Conservation (phyloP, 1,284 basidiomycete species). For the Erythrobasidium hasegawianum region DNA sequence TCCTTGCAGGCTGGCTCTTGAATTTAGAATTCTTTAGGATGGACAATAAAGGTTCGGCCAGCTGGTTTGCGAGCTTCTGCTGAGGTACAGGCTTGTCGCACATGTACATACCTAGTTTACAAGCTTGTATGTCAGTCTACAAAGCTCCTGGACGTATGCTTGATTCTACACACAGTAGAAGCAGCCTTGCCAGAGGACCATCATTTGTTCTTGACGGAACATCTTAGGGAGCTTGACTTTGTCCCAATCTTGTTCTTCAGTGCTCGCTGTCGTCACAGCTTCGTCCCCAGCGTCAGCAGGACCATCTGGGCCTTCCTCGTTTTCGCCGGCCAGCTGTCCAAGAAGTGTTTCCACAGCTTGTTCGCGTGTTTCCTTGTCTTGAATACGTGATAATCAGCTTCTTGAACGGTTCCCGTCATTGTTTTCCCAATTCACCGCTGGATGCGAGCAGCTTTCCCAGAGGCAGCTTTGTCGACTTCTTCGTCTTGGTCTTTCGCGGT, state of each 20-base stretch:
- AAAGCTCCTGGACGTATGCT: no score
- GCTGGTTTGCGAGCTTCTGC: slow-evolving; percentile 79
- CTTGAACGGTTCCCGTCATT: no score
- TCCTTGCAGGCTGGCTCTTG: slow-evolving; percentile 39
- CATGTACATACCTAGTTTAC: slow-evolving; percentile 30
- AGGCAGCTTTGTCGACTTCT: slow-evolving; percentile 24
- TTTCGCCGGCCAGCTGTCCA: slow-evolving; percentile 15
- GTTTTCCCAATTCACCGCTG: slow-evolving; percentile 23
- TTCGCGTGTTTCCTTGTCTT: slow-evolving; percentile 26
- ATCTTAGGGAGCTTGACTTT: slow-evolving; percentile 30
- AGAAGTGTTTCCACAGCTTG: slow-evolving; percentile 27
- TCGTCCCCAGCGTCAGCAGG: slow-evolving; percentile 4
- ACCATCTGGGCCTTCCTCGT: not conserved
- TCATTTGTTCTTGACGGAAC: slow-evolving; percentile 25
- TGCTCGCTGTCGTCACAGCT: slow-evolving; percentile 11
- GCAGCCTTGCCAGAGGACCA: slow-evolving; percentile 33
- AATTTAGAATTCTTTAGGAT: slow-evolving; percentile 55
- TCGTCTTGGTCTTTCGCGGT: not conserved
- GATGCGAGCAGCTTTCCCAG: slow-evolving; percentile 33
- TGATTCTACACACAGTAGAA: slow-evolving; percentile 27
- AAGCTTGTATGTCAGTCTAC: no score
- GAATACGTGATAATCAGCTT: not conserved
- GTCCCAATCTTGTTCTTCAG: slow-evolving; percentile 11
- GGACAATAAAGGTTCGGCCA: slow-evolving; percentile 72
- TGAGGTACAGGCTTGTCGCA: slow-evolving; percentile 90